A percentile compares a stretch with the other conserved stretches of the same genome.
Evolutionary conservation across 1,284 basidiomycete species (phyloP).

Genomic region (Coriolopsis trogii): DNA sequence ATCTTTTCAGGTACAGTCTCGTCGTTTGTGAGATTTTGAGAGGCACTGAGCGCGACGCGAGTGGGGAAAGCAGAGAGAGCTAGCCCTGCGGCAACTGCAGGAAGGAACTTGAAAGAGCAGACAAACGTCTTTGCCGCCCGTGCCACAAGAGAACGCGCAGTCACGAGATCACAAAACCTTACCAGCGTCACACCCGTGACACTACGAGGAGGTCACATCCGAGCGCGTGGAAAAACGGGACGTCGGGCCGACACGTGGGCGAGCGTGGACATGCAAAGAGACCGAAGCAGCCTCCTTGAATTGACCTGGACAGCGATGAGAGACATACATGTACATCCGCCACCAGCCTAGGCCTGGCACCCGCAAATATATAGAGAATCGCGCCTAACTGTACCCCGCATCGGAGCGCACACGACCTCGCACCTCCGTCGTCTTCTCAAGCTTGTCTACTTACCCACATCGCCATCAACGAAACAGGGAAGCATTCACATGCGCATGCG

Average conservation of each 20-base stretch:
- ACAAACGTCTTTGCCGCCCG: slow-evolving; percentile 1
- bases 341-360: background rate
- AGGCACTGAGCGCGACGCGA: background rate
- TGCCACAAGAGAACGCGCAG: slow-evolving; percentile 1
- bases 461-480: background rate
- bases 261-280: background rate
- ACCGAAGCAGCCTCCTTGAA: background rate
- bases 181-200: too few species aligned
- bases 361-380: slow-evolving; percentile 5
- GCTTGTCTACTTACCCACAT: background rate
- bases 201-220: background rate
- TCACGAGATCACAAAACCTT: too few species aligned
- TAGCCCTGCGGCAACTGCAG: slow-evolving; percentile 1
- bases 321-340: background rate
- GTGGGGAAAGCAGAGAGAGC: background rate
- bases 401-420: slow-evolving; percentile 7
- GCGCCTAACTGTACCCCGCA: background rate
- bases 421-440: slow-evolving; percentile 4
- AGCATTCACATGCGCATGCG: too few species aligned
- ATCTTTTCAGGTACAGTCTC: slow-evolving; percentile 1
- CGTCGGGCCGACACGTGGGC: slow-evolving; percentile 10
- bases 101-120: background rate
- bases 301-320: background rate
- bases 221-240: background rate
- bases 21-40: background rate